phyloP scores from a whole-genome alignment of 139 green algal genomes.

The Chlorella sp. region DNA sequence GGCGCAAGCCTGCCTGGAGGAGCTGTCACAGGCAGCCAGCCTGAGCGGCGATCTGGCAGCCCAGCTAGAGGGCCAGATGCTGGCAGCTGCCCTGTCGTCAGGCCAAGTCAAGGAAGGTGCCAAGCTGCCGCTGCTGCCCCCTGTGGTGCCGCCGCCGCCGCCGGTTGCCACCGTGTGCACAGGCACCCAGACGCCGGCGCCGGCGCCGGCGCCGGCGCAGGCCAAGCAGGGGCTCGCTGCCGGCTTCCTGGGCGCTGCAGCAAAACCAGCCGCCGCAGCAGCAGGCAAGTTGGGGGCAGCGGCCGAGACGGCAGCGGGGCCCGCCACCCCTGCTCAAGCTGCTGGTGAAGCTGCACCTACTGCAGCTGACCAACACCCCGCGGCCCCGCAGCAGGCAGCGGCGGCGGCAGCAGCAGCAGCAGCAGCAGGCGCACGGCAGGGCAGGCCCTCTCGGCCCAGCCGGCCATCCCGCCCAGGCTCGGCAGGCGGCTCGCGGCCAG shows the following conservation, averaged over 20 bases:
- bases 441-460: not conserved
- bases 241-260: not conserved
- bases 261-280: not conserved
- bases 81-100: conserved; percentile 7
- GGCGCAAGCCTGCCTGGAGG: conserved; percentile 24
- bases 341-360: too few species aligned
- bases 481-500: not conserved
- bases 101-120: conserved; percentile 24
- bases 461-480: not conserved
- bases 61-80: conserved; percentile 38
- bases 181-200: not conserved
- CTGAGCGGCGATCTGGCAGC: conserved; percentile 20
- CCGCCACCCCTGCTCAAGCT: not conserved
- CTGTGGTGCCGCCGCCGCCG: conserved; percentile 4
- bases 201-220: not conserved
- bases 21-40: not conserved
- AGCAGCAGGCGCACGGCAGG: not conserved
- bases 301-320: not conserved
- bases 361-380: too few species aligned
- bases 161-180: not conserved
- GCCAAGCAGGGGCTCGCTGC: not conserved
- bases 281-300: not conserved
- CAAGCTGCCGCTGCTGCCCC: conserved; percentile 23
- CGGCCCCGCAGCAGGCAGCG: not conserved
- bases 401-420: conserved; percentile 14